These are phyloP conservation scores for Epichloe bromicola DNA, from an alignment of 2,329 filamentous ascomycete genomes.

Conservation along the genomic window DNA sequence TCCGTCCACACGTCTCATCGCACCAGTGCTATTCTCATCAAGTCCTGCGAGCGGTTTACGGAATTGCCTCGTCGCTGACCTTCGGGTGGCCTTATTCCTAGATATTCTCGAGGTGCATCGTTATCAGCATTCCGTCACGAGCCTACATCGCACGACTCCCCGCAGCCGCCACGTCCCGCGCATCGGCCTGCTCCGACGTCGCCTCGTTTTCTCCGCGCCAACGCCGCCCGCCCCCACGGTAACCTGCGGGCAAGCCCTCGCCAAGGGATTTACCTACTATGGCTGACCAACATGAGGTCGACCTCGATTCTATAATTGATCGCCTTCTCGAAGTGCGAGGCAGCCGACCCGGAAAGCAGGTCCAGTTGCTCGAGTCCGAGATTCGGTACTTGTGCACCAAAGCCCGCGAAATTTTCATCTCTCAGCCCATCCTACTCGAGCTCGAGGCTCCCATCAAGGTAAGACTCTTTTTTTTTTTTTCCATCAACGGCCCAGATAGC, in stretches of 20 bases:
- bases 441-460: conserved; percentile 99
- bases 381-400: conserved; percentile 97
- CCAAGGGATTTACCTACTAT: conserved; percentile 29
- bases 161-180: conserved; percentile 16
- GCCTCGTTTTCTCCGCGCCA: conserved; percentile 13
- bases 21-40: neutral
- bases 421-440: conserved; percentile 93
- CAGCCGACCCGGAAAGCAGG: conserved; percentile 95
- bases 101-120: conserved; percentile 17
- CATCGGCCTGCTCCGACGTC: conserved; percentile 16
- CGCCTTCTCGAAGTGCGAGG: conserved; percentile 93
- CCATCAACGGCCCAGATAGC: neutral
- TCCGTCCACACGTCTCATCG: neutral
- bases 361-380: conserved; percentile 90
- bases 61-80: neutral
- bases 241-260: conserved; percentile 27
- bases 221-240: conserved; percentile 11
- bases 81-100: conserved; percentile 8
- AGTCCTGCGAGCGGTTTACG: neutral
- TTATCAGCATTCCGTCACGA: conserved; percentile 13
- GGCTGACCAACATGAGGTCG: conserved; percentile 72
- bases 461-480: conserved; percentile 17
- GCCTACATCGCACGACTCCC: conserved; percentile 14
- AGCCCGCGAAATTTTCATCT: conserved; percentile 98
- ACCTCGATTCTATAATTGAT: conserved; percentile 99